Conservation (phyloP, 192 early-diverging fungal genomes). For the Backusella tuberculispora region DNA sequence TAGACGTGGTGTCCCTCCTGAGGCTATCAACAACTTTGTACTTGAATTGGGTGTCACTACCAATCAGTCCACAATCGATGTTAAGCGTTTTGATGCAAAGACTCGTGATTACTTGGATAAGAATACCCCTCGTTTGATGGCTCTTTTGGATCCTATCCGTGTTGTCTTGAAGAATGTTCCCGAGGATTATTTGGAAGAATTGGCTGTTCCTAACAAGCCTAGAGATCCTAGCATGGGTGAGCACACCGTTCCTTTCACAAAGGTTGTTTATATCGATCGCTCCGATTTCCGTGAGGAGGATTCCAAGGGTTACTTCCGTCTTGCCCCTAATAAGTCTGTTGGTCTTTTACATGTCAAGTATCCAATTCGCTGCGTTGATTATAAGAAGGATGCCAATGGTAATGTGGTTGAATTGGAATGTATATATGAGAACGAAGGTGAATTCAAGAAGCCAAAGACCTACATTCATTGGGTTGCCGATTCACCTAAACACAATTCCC, state of each 20-base stretch:
- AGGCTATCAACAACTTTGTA: slow-evolving; percentile 98
- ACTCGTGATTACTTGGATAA: slow-evolving; percentile 94
- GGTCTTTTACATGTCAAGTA: slow-evolving; percentile 86
- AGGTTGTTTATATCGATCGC: slow-evolving; percentile 92
- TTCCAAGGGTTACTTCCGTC: slow-evolving; percentile 94
- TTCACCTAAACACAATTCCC: slow-evolving; percentile 78
- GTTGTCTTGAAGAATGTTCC: slow-evolving; percentile 91
- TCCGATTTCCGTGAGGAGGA: slow-evolving; percentile 94
- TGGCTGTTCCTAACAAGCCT: slow-evolving; percentile 90
- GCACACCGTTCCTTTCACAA: slow-evolving; percentile 88
- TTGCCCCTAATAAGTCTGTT: slow-evolving; percentile 93
- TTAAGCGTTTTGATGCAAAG: slow-evolving; percentile 90
- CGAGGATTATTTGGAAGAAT: slow-evolving; percentile 76
- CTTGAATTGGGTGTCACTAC: slow-evolving; percentile 91
- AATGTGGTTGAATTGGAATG: slow-evolving; percentile 83
- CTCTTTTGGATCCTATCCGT: slow-evolving; percentile 85
- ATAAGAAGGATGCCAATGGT: slow-evolving; percentile 78
- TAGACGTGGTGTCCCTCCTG: slow-evolving; percentile 95
- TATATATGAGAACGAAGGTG: slow-evolving; percentile 71
- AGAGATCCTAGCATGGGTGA: slow-evolving; percentile 85
- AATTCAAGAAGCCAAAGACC: slow-evolving; percentile 87
- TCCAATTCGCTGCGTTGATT: slow-evolving; percentile 86
- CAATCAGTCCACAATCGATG: slow-evolving; percentile 79
- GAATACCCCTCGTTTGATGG: slow-evolving; percentile 92
- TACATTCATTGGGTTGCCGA: slow-evolving; percentile 99